Evolutionary conservation across 2,329 filamentous ascomycete genomes (phyloP).

Genomic region (Clathrospora elynae): DNA sequence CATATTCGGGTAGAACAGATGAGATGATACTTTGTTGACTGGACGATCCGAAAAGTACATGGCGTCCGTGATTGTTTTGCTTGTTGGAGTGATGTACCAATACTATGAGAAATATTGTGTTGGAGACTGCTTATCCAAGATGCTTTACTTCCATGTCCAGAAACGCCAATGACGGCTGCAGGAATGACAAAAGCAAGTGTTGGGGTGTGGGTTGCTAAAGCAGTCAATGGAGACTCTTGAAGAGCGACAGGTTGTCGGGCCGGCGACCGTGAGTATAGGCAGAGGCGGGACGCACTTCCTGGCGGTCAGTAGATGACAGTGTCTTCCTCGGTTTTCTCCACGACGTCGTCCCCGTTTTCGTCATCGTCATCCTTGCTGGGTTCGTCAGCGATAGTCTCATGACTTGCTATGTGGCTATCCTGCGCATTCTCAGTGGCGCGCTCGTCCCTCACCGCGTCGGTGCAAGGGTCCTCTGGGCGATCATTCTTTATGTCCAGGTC

Average conservation of each 20-base stretch:
- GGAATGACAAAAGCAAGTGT: no score
- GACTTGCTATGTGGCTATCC: conserved; percentile 20
- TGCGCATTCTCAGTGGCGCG: conserved; percentile 25
- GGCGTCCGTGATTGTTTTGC: no score
- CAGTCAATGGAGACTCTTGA: not conserved
- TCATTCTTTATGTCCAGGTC: conserved; percentile 36
- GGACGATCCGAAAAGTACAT: no score
- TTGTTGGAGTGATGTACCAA: no score
- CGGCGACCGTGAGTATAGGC: conserved; percentile 1
- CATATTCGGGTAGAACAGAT: no score
- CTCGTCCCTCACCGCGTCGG: conserved; percentile 25
- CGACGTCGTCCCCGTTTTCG: conserved; percentile 75
- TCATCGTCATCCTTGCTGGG: conserved; percentile 60
- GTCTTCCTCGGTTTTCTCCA: conserved; percentile 80
- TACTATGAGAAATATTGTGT: no score
- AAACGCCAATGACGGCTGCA: no score
- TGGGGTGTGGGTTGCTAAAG: not conserved
- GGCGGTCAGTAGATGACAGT: conserved; percentile 78
- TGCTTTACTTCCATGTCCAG: no score
- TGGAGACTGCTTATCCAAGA: no score
- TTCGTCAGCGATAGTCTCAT: conserved; percentile 41
- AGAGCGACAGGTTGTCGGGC: not conserved
- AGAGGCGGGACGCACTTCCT: conserved; percentile 5
- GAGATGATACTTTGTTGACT: no score
- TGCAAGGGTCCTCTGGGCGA: conserved; percentile 23